phyloP scores from a whole-genome alignment of 2,329 filamentous ascomycete species.

The Trichophyton rubrum region DNA sequence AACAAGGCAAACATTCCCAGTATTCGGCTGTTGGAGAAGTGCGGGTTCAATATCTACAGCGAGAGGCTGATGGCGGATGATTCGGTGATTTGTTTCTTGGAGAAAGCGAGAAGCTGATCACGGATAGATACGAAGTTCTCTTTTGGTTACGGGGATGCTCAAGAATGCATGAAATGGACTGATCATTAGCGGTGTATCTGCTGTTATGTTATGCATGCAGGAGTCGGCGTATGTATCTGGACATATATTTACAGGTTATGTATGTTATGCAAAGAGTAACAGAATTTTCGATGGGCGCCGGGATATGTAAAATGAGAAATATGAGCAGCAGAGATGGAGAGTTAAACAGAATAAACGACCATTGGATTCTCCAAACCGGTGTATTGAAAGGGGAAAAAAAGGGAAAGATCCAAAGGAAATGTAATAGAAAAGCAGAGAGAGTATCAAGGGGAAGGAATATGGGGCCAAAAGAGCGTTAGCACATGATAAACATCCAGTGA shows the following conservation, averaged over 20 bases:
- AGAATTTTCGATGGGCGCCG: conserved; percentile 1
- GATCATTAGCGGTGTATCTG: neutral
- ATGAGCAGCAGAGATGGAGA: neutral
- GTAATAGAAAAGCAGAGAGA: neutral
- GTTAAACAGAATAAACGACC: neutral
- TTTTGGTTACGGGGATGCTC: neutral
- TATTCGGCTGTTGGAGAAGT: conserved; percentile 10
- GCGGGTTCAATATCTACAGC: conserved; percentile 9
- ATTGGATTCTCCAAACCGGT: neutral
- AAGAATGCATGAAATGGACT: neutral
- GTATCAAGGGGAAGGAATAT: neutral
- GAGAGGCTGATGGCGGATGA: conserved; percentile 6
- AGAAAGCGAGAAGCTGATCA: neutral
- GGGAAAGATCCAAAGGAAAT: neutral
- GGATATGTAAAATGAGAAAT: neutral
- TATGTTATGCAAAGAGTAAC: conserved; percentile 2
- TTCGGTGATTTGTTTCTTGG: conserved; percentile 1
- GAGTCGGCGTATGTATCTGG: conserved; percentile 1
- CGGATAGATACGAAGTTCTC: neutral
- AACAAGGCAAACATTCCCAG: conserved; percentile 9
- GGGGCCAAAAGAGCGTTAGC: neutral
- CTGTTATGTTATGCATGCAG: neutral
- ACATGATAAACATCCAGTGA: neutral
- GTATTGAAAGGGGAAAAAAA: neutral
- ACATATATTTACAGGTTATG: conserved; percentile 2